Evolutionary conservation across 1,139 yeast genomes (phyloP).

Genomic region (Zygosaccharomyces pseudobailii): DNA sequence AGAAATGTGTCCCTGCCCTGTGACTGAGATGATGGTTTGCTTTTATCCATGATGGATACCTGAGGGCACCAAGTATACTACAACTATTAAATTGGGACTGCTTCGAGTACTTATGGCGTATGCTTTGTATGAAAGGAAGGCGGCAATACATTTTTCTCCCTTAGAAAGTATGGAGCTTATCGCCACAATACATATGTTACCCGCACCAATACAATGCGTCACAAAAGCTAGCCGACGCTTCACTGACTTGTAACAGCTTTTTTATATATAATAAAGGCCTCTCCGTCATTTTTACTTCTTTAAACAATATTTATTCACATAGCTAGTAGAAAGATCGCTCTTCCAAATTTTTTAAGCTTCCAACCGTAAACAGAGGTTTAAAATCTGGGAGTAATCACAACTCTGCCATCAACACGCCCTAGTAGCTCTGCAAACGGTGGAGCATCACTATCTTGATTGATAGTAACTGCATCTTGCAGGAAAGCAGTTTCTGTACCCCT

Average conservation of each 20-base stretch:
- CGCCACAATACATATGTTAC: not conserved
- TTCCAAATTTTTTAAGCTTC: not conserved
- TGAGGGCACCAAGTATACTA: not conserved
- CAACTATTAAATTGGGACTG: not conserved
- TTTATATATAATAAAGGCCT: not conserved
- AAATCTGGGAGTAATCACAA: constrained; percentile 42
- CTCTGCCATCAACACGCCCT: constrained; percentile 51
- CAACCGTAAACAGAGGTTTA: constrained; percentile 3
- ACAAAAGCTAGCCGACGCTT: not conserved
- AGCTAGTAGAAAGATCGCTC: not conserved
- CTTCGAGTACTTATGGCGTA: not conserved
- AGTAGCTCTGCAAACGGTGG: constrained; percentile 45
- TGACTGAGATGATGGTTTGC: constrained; percentile 7
- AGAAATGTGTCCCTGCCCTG: constrained; percentile 35
- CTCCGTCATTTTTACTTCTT: too few species aligned
- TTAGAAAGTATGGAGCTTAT: constrained; percentile 4
- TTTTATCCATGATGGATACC: constrained; percentile 7
- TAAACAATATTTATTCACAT: not conserved
- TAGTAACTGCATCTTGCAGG: constrained; percentile 67
- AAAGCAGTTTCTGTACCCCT: constrained; percentile 72
- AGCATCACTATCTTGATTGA: constrained; percentile 45
- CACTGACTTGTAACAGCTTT: not conserved
- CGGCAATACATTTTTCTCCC: constrained; percentile 11
- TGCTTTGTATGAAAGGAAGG: constrained; percentile 4
- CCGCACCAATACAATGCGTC: not conserved